Evolutionary conservation across 2,329 filamentous ascomycete genomes (phyloP).

Genomic region (Epichloe baconii): DNA sequence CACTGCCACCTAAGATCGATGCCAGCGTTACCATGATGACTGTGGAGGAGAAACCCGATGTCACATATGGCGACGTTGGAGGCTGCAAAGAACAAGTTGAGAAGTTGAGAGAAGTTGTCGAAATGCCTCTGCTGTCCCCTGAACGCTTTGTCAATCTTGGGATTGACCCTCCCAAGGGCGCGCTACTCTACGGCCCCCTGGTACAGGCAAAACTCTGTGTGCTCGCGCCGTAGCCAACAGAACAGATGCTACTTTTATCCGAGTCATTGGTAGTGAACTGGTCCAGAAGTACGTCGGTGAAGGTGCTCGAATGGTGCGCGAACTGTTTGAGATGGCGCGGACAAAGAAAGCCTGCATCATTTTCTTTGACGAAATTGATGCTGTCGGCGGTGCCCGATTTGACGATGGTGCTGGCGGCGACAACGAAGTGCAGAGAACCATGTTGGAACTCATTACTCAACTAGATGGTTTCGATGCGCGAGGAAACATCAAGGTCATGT

Average conservation of each 20-base stretch:
- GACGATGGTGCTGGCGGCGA: constrained; percentile 94
- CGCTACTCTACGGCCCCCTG: constrained; percentile 92
- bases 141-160: constrained; percentile 98
- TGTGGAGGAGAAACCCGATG: constrained; percentile 97
- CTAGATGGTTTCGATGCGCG: constrained; percentile 91
- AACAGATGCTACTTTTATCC: constrained; percentile 96
- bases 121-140: constrained; percentile 92
- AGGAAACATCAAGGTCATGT: constrained; percentile 99
- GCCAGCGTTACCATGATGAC: constrained; percentile 99
- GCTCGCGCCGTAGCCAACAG: constrained; percentile 94
- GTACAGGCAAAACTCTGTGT: constrained; percentile 98
- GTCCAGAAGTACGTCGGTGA: constrained; percentile 99
- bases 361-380: constrained; percentile 93
- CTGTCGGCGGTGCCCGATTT: constrained; percentile 88
- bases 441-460: constrained; percentile 96
- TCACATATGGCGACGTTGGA: constrained; percentile 96
- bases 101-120: constrained; percentile 95
- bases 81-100: constrained; percentile 99
- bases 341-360: constrained; percentile 99
- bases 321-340: constrained; percentile 97
- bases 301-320: constrained; percentile 94
- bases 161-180: constrained; percentile 96
- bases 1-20: constrained; percentile 94
- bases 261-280: constrained; percentile 93
- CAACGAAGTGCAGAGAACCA: constrained; percentile 95